Base-by-base conservation (phyloP, 2,329 filamentous ascomycete species). In the Nemania diffusa region DNA sequence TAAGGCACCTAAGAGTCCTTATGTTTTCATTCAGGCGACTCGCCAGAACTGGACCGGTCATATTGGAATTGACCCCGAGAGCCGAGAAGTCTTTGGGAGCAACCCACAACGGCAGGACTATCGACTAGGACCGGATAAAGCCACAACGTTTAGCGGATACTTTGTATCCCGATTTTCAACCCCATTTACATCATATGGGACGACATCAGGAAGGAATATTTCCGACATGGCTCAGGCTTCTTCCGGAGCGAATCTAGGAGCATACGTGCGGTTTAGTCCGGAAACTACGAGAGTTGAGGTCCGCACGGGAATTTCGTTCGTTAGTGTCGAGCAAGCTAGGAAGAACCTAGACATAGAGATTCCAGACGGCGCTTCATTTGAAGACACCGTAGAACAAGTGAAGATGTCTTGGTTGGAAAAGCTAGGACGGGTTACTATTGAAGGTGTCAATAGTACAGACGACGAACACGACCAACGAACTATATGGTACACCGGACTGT, bases 51-150 rank as follows among this genome's bases (percentile, higher is more conserved):
- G 82, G 82, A 84, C 81, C 8, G 82, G 82, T 0, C 74, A 79
- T 53, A 65, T 79, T 79, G 40, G 78, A 11, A 79, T 84, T 53
- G 78, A 84, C 62, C 56, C 73, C 0, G 57, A 73, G 1, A 73
- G 59, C 8, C 74, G 64, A 48, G 83, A 84, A 63, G 72, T 84
- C 13, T 82, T 73, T 15, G 82, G 82, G 0, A 81, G 78, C 29
- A 84, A 84, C 62, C 78, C 81, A 0, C 81, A 84, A 68, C 75
- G 82, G 40, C 82, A 84, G 69, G 82, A 84, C 59, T 84, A 83
- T 58, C 75, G 77, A 6, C 69, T 84, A 0, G 82, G 83, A 0
- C 82, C 82, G 2, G 77, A 81, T 50, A 78, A 75, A 22, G 80
- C 82, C 1, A 59, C 73, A 2, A 78, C 77, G 0, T 84, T 84